These are phyloP conservation scores for Amesomyces nigricolor DNA, from an alignment of 2,329 filamentous ascomycete species.

Conservation along the genomic window DNA sequence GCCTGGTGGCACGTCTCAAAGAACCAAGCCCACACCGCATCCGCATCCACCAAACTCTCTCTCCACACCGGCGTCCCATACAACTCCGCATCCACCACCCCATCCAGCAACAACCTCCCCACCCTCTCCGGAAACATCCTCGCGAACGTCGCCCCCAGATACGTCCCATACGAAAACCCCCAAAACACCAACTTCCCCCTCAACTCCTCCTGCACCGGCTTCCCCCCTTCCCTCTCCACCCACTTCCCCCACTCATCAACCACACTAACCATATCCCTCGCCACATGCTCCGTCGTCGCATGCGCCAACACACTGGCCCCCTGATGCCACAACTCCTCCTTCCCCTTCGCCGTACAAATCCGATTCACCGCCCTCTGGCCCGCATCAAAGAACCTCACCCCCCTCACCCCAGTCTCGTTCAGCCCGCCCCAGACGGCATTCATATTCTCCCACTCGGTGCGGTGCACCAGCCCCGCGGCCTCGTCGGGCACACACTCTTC, in stretches of 20 bases:
- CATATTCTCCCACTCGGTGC: constrained; percentile 31
- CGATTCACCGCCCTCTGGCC: constrained; percentile 30
- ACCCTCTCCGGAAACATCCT: constrained; percentile 36
- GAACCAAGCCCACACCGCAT: constrained; percentile 40
- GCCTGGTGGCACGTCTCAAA: constrained; percentile 44
- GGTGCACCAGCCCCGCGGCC: constrained; percentile 30
- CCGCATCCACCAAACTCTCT: constrained; percentile 35
- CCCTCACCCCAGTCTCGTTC: constrained; percentile 32
- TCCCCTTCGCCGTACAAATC: constrained; percentile 30
- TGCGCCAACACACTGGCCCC: constrained; percentile 31
- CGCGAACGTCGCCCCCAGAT: constrained; percentile 34
- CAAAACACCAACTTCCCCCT: constrained; percentile 31
- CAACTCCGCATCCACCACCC: constrained; percentile 29
- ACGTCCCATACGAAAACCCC: constrained; percentile 36
- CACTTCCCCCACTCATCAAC: constrained; percentile 36
- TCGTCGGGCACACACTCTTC: constrained; percentile 19
- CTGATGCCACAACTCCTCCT: constrained; percentile 26
- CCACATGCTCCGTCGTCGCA: constrained; percentile 32
- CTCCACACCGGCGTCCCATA: constrained; percentile 28
- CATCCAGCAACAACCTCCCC: constrained; percentile 31
- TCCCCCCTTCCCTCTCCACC: constrained; percentile 21
- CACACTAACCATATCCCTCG: constrained; percentile 39
- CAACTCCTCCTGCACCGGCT: not conserved
- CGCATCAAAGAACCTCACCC: constrained; percentile 27
- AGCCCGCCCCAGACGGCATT: constrained; percentile 32